Evolutionary conservation across 2,329 filamentous ascomycete genomes (phyloP).

Genomic region (Trichothecium sympodiale): DNA sequence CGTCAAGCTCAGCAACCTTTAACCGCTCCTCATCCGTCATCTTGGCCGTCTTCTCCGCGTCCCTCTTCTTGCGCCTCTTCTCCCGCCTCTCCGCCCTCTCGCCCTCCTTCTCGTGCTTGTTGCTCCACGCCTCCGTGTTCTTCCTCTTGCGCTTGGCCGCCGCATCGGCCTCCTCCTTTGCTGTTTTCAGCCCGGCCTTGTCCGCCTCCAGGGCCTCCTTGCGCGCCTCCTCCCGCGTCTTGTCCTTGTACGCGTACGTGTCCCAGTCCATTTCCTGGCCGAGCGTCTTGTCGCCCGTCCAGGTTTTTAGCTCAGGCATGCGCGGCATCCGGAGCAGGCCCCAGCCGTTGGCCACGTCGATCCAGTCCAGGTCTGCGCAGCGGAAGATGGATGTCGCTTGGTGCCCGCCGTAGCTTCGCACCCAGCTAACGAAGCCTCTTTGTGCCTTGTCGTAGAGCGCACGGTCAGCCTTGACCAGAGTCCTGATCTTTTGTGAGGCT

Average conservation of each 20-base stretch:
- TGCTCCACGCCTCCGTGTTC: slow-evolving; percentile 62
- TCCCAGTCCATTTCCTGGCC: slow-evolving; percentile 57
- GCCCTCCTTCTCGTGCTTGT: slow-evolving; percentile 55
- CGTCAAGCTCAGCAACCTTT: slow-evolving; percentile 50
- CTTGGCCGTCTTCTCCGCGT: slow-evolving; percentile 48
- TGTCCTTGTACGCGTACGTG: slow-evolving; percentile 60
- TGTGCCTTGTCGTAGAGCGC: slow-evolving; percentile 77
- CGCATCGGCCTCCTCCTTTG: slow-evolving; percentile 16
- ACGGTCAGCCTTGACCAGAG: slow-evolving; percentile 38
- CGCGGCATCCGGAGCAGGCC: slow-evolving; percentile 76
- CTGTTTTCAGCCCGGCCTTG: slow-evolving; percentile 24
- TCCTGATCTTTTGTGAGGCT: slow-evolving; percentile 50
- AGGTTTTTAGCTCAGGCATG: slow-evolving; percentile 81
- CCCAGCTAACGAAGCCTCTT: slow-evolving; percentile 86
- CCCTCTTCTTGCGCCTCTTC: slow-evolving; percentile 51
- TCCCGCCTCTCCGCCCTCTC: slow-evolving; percentile 50
- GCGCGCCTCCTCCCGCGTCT: slow-evolving; percentile 55
- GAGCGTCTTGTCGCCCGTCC: slow-evolving; percentile 55
- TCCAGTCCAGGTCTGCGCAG: slow-evolving; percentile 72
- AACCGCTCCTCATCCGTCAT: slow-evolving; percentile 63
- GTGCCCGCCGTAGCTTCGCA: slow-evolving; percentile 84
- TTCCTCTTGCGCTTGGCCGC: slow-evolving; percentile 45
- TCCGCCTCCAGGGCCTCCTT: slow-evolving; percentile 42
- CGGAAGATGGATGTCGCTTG: slow-evolving; percentile 87
- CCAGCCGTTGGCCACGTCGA: slow-evolving; percentile 70